Base-by-base conservation (phyloP, 768 basidiomycete species). In the Lactarius tabidus region DNA sequence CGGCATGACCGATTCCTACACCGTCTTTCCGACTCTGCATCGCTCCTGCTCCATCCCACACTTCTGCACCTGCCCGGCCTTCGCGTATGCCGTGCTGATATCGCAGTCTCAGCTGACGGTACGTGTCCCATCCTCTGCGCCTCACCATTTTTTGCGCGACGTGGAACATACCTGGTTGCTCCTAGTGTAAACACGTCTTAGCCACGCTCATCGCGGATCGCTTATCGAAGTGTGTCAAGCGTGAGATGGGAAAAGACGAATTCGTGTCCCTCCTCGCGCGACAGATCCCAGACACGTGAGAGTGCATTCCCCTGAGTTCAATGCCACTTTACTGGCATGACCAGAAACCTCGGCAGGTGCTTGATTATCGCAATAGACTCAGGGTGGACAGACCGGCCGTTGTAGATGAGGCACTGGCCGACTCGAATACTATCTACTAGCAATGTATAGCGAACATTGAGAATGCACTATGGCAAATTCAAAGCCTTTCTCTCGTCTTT, bases 21-120 rank as follows among this genome's bases (percentile, higher is more conserved):
- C 78, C 35, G 85, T 92, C 62, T 78, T 79, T 59, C 77, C 79
- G 41, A 77, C 80, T 52, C 76, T 88, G 26, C 77, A 79, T 66
- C 71, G 74, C 26, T 65, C 75, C 77, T 5, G 67, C 71, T 38
- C 78, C 82, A 14, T 41, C 56, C 29, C 58, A 57, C 36, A 81
- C 81, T 91, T 86, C 67, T 93, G 91, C 73, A 82, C 86, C 17
- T 93, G 91, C 70, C 87, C 89, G 2, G 84, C 91, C 0, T 93
- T 90, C 71, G 74, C 83, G 5, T 85, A 83, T 64, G 79, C 83
- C 7, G 88, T 90, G 20, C 74, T 93, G 38, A 75, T 82, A 56
- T 79, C 83, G 20, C 80, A 82, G 53, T 81, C 83, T 2, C 85
- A 90, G 71, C 71, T 85, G 23, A 86, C 89, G 88, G 91, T 88